Conservation (phyloP, 352 stramenopile species). For the Globisporangium middletonii region DNA sequence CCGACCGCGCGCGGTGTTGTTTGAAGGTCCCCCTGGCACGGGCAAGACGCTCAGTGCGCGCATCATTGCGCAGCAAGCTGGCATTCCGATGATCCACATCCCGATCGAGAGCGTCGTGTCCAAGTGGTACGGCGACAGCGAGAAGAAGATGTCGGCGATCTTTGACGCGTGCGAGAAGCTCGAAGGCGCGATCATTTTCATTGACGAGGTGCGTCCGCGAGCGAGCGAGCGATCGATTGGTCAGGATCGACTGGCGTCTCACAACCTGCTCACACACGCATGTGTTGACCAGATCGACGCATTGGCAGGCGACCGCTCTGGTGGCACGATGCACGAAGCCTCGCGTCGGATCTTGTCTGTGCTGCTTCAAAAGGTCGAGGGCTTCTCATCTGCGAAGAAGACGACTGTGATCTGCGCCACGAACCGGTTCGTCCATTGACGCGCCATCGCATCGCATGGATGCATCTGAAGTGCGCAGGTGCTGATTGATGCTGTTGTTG, state of each 20-base stretch:
- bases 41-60: conserved; percentile 92
- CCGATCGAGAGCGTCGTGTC: conserved; percentile 92
- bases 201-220: conserved; percentile 78
- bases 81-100: conserved; percentile 92
- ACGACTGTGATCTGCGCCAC: conserved; percentile 91
- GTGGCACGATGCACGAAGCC: conserved; percentile 90
- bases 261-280: not conserved
- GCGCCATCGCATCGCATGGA: too few relatives aligned
- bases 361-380: conserved; percentile 90
- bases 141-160: conserved; percentile 93
- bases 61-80: conserved; percentile 91
- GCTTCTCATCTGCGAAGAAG: conserved; percentile 90
- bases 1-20: conserved; percentile 85
- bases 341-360: conserved; percentile 90
- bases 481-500: not conserved
- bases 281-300: conserved; percentile 72
- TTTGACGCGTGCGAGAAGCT: conserved; percentile 92
- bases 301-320: conserved; percentile 83
- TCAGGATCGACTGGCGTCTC: too few relatives aligned
- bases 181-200: conserved; percentile 91
- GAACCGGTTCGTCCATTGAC: conserved; percentile 49
- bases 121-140: conserved; percentile 94
- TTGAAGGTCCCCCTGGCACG: conserved; percentile 92
- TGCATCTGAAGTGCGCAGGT: too few relatives aligned
- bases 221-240: not conserved